Conservation (phyloP, 192 early-diverging fungal species). For the Pilobolus umbonatus region DNA sequence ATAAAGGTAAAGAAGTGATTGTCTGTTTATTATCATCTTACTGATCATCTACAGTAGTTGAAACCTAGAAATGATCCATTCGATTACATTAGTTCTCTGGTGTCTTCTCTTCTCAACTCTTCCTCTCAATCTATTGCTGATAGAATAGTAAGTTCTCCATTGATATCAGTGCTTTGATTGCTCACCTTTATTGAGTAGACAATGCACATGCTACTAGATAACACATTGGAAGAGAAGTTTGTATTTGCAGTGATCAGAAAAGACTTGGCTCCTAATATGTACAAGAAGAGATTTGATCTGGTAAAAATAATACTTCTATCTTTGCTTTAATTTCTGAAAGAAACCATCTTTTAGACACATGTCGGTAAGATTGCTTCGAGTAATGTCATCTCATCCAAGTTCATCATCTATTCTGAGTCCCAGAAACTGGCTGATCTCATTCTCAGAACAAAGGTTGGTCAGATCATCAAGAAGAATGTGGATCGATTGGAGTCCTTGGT, state of each 20-base stretch:
- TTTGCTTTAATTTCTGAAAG: background rate
- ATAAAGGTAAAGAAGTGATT: slow-evolving; percentile 35
- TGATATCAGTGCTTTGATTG: too few species aligned
- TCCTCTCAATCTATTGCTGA: slow-evolving; percentile 25
- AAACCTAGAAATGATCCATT: slow-evolving; percentile 51
- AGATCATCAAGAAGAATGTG: slow-evolving; percentile 6
- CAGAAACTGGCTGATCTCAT: slow-evolving; percentile 28
- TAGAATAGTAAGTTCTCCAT: slow-evolving; percentile 40
- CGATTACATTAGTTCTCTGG: too few species aligned
- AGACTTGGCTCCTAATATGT: slow-evolving; percentile 46
- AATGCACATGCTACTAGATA: slow-evolving; percentile 39
- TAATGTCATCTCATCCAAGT: slow-evolving; percentile 12
- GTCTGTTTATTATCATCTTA: background rate
- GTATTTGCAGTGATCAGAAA: slow-evolving; percentile 68
- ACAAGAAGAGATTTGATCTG: slow-evolving; percentile 54
- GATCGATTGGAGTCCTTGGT: slow-evolving; percentile 26
- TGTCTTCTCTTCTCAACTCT: slow-evolving; percentile 26
- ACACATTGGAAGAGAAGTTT: slow-evolving; percentile 41
- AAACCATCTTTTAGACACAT: background rate
- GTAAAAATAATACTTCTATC: slow-evolving; percentile 35
- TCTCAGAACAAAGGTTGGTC: slow-evolving; percentile 17
- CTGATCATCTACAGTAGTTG: slow-evolving; percentile 29
- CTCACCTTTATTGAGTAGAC: too few species aligned
- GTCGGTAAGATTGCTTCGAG: slow-evolving; percentile 12
- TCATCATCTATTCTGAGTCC: slow-evolving; percentile 25